Evolutionary conservation across 108 stramenopile species (phyloP), one percentile per base, ranked within the genome.

Genomic region (Skeletonema potamos): DNA sequence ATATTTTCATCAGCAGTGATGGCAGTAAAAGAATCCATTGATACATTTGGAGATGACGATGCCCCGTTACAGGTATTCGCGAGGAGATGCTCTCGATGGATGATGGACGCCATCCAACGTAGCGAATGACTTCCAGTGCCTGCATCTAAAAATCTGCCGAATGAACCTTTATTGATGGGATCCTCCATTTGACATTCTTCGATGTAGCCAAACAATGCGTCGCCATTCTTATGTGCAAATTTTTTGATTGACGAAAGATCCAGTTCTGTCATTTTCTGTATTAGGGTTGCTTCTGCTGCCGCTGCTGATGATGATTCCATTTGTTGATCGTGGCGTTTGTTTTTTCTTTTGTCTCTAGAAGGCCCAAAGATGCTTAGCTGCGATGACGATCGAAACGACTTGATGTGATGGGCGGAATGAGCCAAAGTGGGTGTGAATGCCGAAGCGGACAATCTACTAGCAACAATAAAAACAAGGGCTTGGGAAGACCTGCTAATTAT

Each of bases 61-160:
- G 59, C 64, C n/a, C 17, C 39, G 39, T 63, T 55, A 60, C 68
- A 18, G 62, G 82, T 29, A 55, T 63, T 18, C 22, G 29, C 56
- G 22, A 76, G 39, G 29, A 92, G 70, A 18, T 54, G 36, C 33
- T 77, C 62, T 4, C 78, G 51, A 48, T 83, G 82, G 33, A 93
- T 33, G 10, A 84, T 56, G 4, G 90, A 91, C 2, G 92, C 92
- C 28, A 97, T 89, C 98, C 98, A 98, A 27, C 95, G 88, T 3
- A 98, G 58, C 12, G 92, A 93, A 79, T 98, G 96, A 61, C 81
- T 54, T 13, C 98, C 98, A 0, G 98, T 98, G 3, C 98, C 98
- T 0, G 96, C 94, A 76, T 98, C 98, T 28, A 98, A 65, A 27
- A 97, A 82, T 6, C 64, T 46, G 6, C 96, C 96, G 80, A 93